A percentile compares a stretch with the other conserved stretches of the same genome.
Conservation (phyloP, 768 basidiomycete species). For the Leucocoprinus birnbaumii region DNA sequence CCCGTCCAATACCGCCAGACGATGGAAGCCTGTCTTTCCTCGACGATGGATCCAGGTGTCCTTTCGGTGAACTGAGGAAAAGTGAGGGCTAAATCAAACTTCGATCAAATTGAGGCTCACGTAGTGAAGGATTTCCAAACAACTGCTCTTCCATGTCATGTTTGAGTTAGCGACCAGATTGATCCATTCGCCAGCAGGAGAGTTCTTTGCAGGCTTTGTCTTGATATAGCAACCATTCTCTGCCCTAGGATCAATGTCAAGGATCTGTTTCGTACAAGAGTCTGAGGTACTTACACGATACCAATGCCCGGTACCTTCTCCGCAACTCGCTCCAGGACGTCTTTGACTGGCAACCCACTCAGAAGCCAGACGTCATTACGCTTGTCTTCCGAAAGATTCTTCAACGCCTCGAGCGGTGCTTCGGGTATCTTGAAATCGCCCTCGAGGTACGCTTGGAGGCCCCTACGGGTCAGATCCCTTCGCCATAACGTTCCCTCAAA, state of each 20-base stretch:
- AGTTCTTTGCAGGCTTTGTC: slow-evolving; percentile 30
- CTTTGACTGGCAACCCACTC: slow-evolving; percentile 67
- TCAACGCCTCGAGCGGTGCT: slow-evolving; percentile 47
- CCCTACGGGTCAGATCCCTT: slow-evolving; percentile 48
- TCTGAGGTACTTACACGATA: slow-evolving; percentile 54
- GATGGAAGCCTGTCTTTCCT: slow-evolving; percentile 78
- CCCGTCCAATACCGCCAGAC: slow-evolving; percentile 86
- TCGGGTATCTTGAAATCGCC: slow-evolving; percentile 31
- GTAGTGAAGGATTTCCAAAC: slow-evolving; percentile 81
- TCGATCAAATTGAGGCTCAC: slow-evolving; percentile 44
- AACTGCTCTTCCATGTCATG: slow-evolving; percentile 76
- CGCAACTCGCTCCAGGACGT: slow-evolving; percentile 61
- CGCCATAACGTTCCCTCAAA: slow-evolving; percentile 81
- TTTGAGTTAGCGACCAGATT: slow-evolving; percentile 80
- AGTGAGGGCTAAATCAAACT: not conserved
- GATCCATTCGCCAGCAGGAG: slow-evolving; percentile 51
- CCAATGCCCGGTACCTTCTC: slow-evolving; percentile 65
- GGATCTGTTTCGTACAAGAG: slow-evolving; percentile 1
- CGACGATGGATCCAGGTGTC: slow-evolving; percentile 82
- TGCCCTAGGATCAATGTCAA: slow-evolving; percentile 41
- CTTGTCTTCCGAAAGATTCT: slow-evolving; percentile 55
- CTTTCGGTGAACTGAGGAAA: slow-evolving; percentile 77
- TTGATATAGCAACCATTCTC: slow-evolving; percentile 90
- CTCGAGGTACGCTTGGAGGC: slow-evolving; percentile 26
- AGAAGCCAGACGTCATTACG: slow-evolving; percentile 81